Percentiles rank a stretch among this genome's conserved stretches.
These are phyloP conservation scores for Leucocoprinus birnbaumii DNA, from an alignment of 768 basidiomycete species.

Conservation along the genomic window DNA sequence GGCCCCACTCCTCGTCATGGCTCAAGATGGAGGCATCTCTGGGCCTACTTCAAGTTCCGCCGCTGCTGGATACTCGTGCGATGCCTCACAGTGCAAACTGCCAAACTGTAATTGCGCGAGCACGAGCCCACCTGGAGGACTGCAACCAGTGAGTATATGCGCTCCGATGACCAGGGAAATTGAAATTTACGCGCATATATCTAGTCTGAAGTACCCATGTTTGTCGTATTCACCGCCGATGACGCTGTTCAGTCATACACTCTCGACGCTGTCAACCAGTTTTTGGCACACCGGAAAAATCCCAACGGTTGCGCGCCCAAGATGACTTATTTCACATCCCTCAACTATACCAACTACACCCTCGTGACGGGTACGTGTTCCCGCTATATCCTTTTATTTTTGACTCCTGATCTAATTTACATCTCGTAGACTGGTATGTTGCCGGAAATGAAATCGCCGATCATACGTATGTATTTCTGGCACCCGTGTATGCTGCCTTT, in stretches of 20 bases:
- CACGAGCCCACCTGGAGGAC: slow-evolving; percentile 68
- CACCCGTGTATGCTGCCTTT: slow-evolving; percentile 8
- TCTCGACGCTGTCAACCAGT: slow-evolving; percentile 68
- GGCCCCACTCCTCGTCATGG: slow-evolving; percentile 32
- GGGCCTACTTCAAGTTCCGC: slow-evolving; percentile 49
- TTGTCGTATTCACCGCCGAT: slow-evolving; percentile 74
- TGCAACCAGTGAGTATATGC: slow-evolving; percentile 49
- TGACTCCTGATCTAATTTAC: neutral
- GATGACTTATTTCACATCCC: slow-evolving; percentile 75
- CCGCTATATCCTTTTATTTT: neutral
- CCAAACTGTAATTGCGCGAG: slow-evolving; percentile 76
- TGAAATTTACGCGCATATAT: neutral
- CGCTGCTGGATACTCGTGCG: slow-evolving; percentile 72
- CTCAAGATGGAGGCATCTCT: slow-evolving; percentile 51
- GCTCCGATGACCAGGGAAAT: neutral
- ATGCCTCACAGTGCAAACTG: slow-evolving; percentile 58
- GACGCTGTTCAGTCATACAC: slow-evolving; percentile 80
- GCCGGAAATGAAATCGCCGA: slow-evolving; percentile 84
- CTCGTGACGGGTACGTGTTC: slow-evolving; percentile 51
- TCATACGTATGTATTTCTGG: slow-evolving; percentile 70
- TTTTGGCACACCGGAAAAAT: slow-evolving; percentile 70
- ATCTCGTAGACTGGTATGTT: slow-evolving; percentile 63
- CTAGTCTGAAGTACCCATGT: slow-evolving; percentile 49
- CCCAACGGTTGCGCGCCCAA: slow-evolving; percentile 74
- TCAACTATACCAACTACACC: slow-evolving; percentile 75